Base-by-base conservation (phyloP, 1,284 basidiomycete genomes). In the Ustilago crameri region DNA sequence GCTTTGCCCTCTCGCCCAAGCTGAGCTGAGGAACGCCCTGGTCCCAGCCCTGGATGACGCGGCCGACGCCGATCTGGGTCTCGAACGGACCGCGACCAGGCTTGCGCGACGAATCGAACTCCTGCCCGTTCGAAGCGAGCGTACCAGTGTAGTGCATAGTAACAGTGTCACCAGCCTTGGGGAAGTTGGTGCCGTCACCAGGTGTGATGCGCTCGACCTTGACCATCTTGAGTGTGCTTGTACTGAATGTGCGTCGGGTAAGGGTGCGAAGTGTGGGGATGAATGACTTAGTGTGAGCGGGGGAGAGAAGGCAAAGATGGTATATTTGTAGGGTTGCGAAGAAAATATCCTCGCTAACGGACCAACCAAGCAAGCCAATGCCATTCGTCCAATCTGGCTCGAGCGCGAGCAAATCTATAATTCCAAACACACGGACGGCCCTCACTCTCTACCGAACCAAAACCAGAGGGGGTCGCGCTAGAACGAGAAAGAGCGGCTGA, bases 11-110 rank as follows among this genome's bases (percentile, higher is more conserved):
- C 70, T 85, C 74, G 38, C 84, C 84, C 32, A 85, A 51, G 38
- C 76, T 80, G 48, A 85, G 79, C 74, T 85, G 83, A 5, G 82
- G 83, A 23, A 83, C 83, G 49, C 84, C 84, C 74, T 85, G 81
- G 64, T 84, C 84, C 84, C 84, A 85, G 38, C 81, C 83, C 53
- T 79, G 76, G 67, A 84, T 84, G 38, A 85, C 84, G n/a, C 71
- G 83, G 24, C 85, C 78, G 1, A 80, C 78, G 35, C 79, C 79
- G 34, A 81, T 75, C 14, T 44, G 24, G n/a, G 71, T 75, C 43
- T 71, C 41, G 64, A 81, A 81, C 5, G 79, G 75, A 15, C 56
- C 52, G 20, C 66, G 53, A 32, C 83, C 82, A 18, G 83, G 83
- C 74, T 85, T 84, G 48, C 75, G 66, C 38, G 81, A 83, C 35